phyloP scores from a whole-genome alignment of 257 asterid genomes.

The Lavandula angustifolia region DNA sequence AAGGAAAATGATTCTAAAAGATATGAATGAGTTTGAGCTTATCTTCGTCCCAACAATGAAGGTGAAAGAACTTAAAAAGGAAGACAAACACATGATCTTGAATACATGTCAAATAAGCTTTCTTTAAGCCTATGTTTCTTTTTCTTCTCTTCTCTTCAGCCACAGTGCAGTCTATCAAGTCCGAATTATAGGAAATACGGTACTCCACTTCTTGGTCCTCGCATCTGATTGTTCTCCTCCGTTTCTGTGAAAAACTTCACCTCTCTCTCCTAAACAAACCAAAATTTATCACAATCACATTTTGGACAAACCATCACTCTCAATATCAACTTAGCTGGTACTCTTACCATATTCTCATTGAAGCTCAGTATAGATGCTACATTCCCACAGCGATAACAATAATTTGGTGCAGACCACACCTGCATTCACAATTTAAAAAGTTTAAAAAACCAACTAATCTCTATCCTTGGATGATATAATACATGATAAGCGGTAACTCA shows the following conservation, averaged over 20 bases:
- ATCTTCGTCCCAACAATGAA: too few relatives aligned
- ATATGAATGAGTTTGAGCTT: too few relatives aligned
- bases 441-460: neutral
- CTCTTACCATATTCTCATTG: slow-evolving; percentile 88
- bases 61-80: too few relatives aligned
- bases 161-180: too few relatives aligned
- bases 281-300: neutral
- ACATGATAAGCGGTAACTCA: slow-evolving; percentile 49
- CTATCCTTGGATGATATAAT: slow-evolving; percentile 1
- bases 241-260: slow-evolving; percentile 98
- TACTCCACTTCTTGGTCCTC: slow-evolving; percentile 99
- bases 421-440: slow-evolving; percentile 38
- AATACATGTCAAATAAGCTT: too few relatives aligned
- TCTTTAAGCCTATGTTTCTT: too few relatives aligned
- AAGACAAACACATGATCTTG: too few relatives aligned
- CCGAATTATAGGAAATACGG: slow-evolving; percentile 64
- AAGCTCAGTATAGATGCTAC: slow-evolving; percentile 97
- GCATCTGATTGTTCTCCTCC: slow-evolving; percentile 98
- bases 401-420: slow-evolving; percentile 99
- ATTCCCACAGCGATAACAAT: slow-evolving; percentile 97
- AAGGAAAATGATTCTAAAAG: too few relatives aligned
- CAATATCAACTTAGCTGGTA: neutral
- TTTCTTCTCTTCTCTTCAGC: too few relatives aligned
- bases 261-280: slow-evolving; percentile 70
- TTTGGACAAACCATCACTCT: too few relatives aligned